Percentiles rank a stretch among this genome's conserved stretches.
Conservation (phyloP, 2,329 filamentous ascomycete species). For the Fonsecaea pedrosoi region DNA sequence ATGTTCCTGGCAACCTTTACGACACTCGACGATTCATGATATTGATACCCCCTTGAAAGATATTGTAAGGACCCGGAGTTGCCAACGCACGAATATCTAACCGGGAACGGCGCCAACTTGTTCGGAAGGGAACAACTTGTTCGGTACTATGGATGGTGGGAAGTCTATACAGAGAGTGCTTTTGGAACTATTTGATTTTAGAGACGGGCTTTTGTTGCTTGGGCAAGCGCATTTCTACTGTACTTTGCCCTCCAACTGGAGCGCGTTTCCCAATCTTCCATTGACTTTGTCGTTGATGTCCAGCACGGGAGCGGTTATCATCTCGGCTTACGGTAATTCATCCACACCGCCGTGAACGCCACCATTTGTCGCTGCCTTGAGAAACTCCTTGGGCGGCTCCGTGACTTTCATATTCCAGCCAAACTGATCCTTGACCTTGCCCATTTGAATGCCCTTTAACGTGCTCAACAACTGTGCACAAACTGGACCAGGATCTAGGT, state of each 20-base stretch:
- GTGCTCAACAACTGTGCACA: conserved; percentile 75
- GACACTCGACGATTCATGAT: conserved; percentile 33
- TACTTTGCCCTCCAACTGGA: not conserved
- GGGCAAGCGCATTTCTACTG: conserved; percentile 12
- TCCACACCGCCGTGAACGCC: conserved; percentile 33
- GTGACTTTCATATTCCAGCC: conserved; percentile 67
- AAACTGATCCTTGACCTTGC: conserved; percentile 77
- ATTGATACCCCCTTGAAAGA: conserved; percentile 31
- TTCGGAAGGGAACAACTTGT: not conserved
- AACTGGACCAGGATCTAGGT: conserved; percentile 71
- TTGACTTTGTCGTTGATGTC: not conserved
- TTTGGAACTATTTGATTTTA: not conserved
- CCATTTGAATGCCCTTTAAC: conserved; percentile 84
- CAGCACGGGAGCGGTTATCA: not conserved
- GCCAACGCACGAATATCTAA: not conserved
- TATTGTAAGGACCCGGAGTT: not conserved
- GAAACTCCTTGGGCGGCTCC: conserved; percentile 37
- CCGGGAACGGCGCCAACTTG: not conserved
- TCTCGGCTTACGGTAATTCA: conserved; percentile 29
- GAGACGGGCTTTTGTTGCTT: conserved; percentile 12
- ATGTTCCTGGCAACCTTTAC: not conserved
- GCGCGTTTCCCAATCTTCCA: not conserved
- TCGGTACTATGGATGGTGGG: not conserved
- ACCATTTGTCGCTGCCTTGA: conserved; percentile 19
- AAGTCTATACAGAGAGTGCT: conserved; percentile 8